A percentile compares a stretch with the other conserved stretches of the same genome.
Conservation (phyloP, 1,284 basidiomycete species). For the Quambalaria eucalypti region DNA sequence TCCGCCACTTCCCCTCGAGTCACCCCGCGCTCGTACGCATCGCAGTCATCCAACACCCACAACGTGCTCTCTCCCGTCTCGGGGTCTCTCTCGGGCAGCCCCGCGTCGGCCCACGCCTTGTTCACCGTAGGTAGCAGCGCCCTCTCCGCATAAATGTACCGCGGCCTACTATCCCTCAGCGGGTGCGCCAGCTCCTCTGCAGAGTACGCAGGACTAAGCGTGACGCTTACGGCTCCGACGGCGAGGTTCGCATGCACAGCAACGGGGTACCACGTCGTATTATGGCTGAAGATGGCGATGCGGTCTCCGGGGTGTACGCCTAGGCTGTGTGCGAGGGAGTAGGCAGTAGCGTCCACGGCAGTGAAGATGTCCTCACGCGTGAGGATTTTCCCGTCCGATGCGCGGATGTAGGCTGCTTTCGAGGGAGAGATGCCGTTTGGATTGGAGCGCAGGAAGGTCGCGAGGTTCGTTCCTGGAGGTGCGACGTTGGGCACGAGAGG, state of each 20-base stretch:
- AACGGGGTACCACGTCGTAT: slow-evolving; percentile 32
- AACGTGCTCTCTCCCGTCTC: slow-evolving; percentile 10
- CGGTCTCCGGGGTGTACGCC: slow-evolving; percentile 24
- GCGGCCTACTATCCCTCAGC: slow-evolving; percentile 25
- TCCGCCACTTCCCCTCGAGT: slow-evolving; percentile 21
- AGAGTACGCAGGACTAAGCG: slow-evolving; percentile 35
- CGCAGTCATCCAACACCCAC: slow-evolving; percentile 41
- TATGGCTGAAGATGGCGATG: slow-evolving; percentile 38
- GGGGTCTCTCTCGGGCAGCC: slow-evolving; percentile 2
- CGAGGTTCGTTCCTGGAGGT: slow-evolving; percentile 18
- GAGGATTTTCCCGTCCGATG: slow-evolving; percentile 27
- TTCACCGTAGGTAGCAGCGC: slow-evolving; percentile 18
- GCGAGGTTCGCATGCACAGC: slow-evolving; percentile 27
- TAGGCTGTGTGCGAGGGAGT: slow-evolving; percentile 27
- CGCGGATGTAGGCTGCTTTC: slow-evolving; percentile 17
- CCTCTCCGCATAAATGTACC: slow-evolving; percentile 32
- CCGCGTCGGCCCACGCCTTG: slow-evolving; percentile 21
- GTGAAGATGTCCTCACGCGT: slow-evolving; percentile 26
- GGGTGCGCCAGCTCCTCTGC: slow-evolving; percentile 41
- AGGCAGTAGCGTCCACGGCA: slow-evolving; percentile 21
- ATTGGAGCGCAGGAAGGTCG: slow-evolving; percentile 28
- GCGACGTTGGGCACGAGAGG: slow-evolving; percentile 12
- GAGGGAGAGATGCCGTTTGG: slow-evolving; percentile 24
- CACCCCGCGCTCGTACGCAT: slow-evolving; percentile 25
- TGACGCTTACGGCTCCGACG: slow-evolving; percentile 26